phyloP scores from a whole-genome alignment of 2,329 filamentous ascomycete species.

The Onygenales sp. region DNA sequence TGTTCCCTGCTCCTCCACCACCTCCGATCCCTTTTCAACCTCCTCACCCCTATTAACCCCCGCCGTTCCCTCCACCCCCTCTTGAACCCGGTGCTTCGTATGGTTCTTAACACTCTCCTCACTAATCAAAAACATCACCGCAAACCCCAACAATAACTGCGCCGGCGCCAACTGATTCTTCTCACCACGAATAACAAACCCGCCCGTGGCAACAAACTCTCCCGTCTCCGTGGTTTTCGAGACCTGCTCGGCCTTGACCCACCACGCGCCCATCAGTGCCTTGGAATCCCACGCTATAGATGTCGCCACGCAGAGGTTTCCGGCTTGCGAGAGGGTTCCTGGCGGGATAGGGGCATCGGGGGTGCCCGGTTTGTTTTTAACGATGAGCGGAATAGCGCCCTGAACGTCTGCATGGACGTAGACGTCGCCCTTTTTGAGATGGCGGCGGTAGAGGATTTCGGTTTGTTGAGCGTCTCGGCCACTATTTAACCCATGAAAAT shows the following conservation, averaged over 20 bases:
- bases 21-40: constrained; percentile 17
- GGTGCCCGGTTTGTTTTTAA: constrained; percentile 75
- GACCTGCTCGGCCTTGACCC: constrained; percentile 84
- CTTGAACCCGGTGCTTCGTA: constrained; percentile 59
- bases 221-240: constrained; percentile 73
- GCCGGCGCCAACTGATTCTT: constrained; percentile 89
- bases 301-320: constrained; percentile 71
- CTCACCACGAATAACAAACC: constrained; percentile 71
- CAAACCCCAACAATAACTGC: constrained; percentile 79
- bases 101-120: constrained; percentile 78
- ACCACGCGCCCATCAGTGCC: constrained; percentile 90
- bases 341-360: constrained; percentile 83
- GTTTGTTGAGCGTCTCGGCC: constrained; percentile 84
- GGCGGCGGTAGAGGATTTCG: constrained; percentile 79
- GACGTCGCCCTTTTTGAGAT: constrained; percentile 80
- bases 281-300: constrained; percentile 95
- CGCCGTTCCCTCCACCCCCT: constrained; percentile 14
- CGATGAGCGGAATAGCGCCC: constrained; percentile 73
- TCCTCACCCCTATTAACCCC: constrained; percentile 16
- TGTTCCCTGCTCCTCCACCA: constrained; percentile 1
- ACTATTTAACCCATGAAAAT: constrained; percentile 13
- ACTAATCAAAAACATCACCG: constrained; percentile 77
- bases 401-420: constrained; percentile 86
- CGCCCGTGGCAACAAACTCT: constrained; percentile 68
- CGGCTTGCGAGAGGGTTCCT: constrained; percentile 82